phyloP scores from a whole-genome alignment of 2,329 filamentous ascomycete genomes.

The Colletotrichum ledebouriae region DNA sequence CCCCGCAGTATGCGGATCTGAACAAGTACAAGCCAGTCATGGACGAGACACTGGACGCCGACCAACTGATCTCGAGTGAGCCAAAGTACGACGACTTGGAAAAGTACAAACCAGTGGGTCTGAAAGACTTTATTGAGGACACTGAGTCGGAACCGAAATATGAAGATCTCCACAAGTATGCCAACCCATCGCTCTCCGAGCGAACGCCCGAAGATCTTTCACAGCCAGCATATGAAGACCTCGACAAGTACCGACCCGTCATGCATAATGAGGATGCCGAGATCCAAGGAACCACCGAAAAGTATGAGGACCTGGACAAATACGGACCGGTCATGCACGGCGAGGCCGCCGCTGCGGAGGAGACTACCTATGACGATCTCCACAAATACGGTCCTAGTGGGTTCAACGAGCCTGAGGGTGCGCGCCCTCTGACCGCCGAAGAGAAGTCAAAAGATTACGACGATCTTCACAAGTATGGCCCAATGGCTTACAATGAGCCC shows the following conservation, averaged over 20 bases:
- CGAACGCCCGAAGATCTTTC: slow-evolving; percentile 45
- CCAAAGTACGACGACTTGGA: slow-evolving; percentile 58
- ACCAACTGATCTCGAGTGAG: slow-evolving; percentile 35
- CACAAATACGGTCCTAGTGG: slow-evolving; percentile 52
- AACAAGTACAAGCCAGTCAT: slow-evolving; percentile 54
- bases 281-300: slow-evolving; percentile 34
- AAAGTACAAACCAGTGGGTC: slow-evolving; percentile 53
- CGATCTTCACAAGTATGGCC: slow-evolving; percentile 53
- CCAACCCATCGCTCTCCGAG: slow-evolving; percentile 39
- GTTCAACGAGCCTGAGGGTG: slow-evolving; percentile 55
- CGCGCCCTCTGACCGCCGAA: slow-evolving; percentile 49
- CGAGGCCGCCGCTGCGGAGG: slow-evolving; percentile 54
- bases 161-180: slow-evolving; percentile 54
- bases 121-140: slow-evolving; percentile 29
- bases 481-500: slow-evolving; percentile 53
- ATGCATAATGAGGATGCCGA: slow-evolving; percentile 52
- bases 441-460: slow-evolving; percentile 57
- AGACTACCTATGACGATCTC: slow-evolving; percentile 57
- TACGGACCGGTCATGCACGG: slow-evolving; percentile 47
- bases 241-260: slow-evolving; percentile 51
- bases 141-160: slow-evolving; percentile 45
- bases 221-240: slow-evolving; percentile 51
- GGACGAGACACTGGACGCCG: slow-evolving; percentile 47
- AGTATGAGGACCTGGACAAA: slow-evolving; percentile 43
- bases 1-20: slow-evolving; percentile 46